A percentile compares a stretch with the other conserved stretches of the same genome.
Conservation (phyloP, 495 filamentous ascomycete genomes). For the Podospora anserina region DNA sequence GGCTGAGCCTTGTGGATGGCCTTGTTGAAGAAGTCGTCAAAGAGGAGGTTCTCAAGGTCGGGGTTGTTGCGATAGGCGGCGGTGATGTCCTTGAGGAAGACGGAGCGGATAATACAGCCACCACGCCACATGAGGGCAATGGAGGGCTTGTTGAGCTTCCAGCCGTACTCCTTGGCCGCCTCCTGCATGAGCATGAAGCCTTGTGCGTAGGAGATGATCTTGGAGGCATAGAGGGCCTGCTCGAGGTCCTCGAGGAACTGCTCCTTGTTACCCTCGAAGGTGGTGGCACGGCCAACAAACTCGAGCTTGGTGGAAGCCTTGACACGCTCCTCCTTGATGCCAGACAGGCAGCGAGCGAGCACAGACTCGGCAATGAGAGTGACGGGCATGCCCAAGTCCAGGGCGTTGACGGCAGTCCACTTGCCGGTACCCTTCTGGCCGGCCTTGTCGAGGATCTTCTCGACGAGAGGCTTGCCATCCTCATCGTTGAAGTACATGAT, state of each 20-base stretch:
- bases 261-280: slow-evolving; percentile 86
- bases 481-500: slow-evolving; percentile 97
- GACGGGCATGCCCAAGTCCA: slow-evolving; percentile 98
- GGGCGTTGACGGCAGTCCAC: slow-evolving; percentile 98
- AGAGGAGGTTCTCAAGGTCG: slow-evolving; percentile 95
- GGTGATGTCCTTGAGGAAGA: slow-evolving; percentile 99
- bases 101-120: slow-evolving; percentile 99
- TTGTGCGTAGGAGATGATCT: slow-evolving; percentile 99
- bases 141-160: slow-evolving; percentile 99
- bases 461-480: slow-evolving; percentile 82
- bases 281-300: slow-evolving; percentile 65
- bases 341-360: slow-evolving; percentile 88
- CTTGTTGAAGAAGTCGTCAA: slow-evolving; percentile 98
- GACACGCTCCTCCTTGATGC: slow-evolving; percentile 88
- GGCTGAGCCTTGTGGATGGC: slow-evolving; percentile 94
- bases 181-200: slow-evolving; percentile 99
- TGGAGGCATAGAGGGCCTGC: slow-evolving; percentile 97
- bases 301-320: slow-evolving; percentile 75
- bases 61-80: slow-evolving; percentile 91
- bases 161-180: slow-evolving; percentile 89
- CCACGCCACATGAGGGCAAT: slow-evolving; percentile 99
- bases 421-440: slow-evolving; percentile 99
- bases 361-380: slow-evolving; percentile 97
- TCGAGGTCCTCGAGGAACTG: slow-evolving; percentile 94
- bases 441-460: slow-evolving; percentile 98